phyloP scores from a whole-genome alignment of 805 yeast genomes.

The Citeromyces matritensis region DNA sequence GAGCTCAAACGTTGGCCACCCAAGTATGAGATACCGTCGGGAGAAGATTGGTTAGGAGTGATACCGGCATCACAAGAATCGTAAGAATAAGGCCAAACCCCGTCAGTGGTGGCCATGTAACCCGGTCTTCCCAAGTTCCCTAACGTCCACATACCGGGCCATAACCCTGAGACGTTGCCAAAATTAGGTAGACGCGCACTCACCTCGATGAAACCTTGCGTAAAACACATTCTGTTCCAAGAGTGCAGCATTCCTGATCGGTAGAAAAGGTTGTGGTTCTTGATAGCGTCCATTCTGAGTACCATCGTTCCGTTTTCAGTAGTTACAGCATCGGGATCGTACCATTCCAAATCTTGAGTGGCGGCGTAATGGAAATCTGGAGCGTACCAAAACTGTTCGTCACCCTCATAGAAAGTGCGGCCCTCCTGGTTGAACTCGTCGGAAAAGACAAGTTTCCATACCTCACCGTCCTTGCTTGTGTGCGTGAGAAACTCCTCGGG shows the following conservation, averaged over 20 bases:
- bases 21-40: slow-evolving; percentile 77
- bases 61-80: slow-evolving; percentile 86
- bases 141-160: slow-evolving; percentile 97
- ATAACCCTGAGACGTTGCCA: slow-evolving; percentile 67
- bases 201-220: slow-evolving; percentile 69
- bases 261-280: slow-evolving; percentile 66
- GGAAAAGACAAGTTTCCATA: slow-evolving; percentile 69
- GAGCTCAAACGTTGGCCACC: slow-evolving; percentile 70
- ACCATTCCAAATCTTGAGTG: slow-evolving; percentile 88
- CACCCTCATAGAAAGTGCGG: slow-evolving; percentile 78
- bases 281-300: slow-evolving; percentile 66
- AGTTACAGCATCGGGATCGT: slow-evolving; percentile 77
- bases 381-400: slow-evolving; percentile 85
- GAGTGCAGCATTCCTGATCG: slow-evolving; percentile 86
- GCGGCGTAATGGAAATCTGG: slow-evolving; percentile 77
- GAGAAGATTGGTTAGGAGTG: slow-evolving; percentile 82
- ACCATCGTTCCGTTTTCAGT: slow-evolving; percentile 62
- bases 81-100: slow-evolving; percentile 91
- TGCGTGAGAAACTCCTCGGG: slow-evolving; percentile 31
- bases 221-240: slow-evolving; percentile 85
- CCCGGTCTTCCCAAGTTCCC: slow-evolving; percentile 93
- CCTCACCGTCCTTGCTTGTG: slow-evolving; percentile 41
- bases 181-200: slow-evolving; percentile 68
- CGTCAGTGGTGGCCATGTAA: slow-evolving; percentile 73
- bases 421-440: slow-evolving; percentile 90